phyloP scores from a whole-genome alignment of 305 asterid species.

The Fraxinus latifolia region DNA sequence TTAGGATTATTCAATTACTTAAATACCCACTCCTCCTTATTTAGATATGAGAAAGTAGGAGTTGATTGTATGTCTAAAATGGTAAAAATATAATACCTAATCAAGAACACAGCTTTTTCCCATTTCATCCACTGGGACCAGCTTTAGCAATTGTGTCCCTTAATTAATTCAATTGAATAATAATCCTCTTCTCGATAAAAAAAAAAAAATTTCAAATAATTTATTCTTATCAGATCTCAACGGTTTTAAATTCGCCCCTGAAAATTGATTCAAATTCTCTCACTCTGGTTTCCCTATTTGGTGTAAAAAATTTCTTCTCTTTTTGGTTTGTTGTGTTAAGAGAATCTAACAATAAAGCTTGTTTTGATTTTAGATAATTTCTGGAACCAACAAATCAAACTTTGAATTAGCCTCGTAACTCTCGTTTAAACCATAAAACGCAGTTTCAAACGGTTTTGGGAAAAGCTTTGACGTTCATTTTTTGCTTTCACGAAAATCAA shows the following conservation, averaged over 20 bases:
- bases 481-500: background rate
- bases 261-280: background rate
- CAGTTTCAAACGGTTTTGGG: background rate
- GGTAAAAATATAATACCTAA: background rate
- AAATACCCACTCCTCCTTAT: background rate
- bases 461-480: background rate
- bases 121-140: constrained; percentile 8
- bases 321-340: background rate
- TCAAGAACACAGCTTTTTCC: background rate
- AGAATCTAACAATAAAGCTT: background rate
- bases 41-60: background rate
- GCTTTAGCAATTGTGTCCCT: constrained; percentile 5
- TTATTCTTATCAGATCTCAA: constrained; percentile 32
- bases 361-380: background rate
- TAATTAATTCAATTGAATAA: constrained; percentile 22
- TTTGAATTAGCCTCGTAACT: background rate
- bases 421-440: background rate
- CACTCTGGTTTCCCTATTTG: background rate
- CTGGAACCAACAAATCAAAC: background rate
- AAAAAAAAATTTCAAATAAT: background rate
- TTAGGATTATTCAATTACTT: background rate
- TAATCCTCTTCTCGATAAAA: constrained; percentile 25
- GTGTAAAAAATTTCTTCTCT: background rate
- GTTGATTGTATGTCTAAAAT: background rate
- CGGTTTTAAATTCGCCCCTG: constrained; percentile 32